phyloP scores from a whole-genome alignment of 805 yeast species.

The Metschnikowia koreensis region DNA sequence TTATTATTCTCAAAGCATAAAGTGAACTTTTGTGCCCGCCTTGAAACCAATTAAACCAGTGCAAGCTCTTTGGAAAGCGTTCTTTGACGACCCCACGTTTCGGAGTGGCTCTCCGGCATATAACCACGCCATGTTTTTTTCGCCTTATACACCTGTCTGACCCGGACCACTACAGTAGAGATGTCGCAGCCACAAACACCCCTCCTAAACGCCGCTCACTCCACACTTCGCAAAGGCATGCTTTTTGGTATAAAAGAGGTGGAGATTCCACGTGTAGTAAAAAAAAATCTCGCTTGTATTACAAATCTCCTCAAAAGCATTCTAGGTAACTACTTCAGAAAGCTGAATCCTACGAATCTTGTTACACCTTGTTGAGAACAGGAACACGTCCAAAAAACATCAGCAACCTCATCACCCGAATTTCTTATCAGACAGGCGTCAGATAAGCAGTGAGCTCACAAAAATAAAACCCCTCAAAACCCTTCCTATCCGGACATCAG shows the following conservation, averaged over 20 bases:
- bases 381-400: not conserved
- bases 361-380: too few relatives aligned
- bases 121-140: not conserved
- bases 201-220: slow-evolving; percentile 10
- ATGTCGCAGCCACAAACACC: slow-evolving; percentile 9
- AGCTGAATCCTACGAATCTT: too few relatives aligned
- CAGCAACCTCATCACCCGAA: not conserved
- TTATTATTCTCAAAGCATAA: too few relatives aligned
- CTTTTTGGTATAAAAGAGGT: slow-evolving; percentile 5
- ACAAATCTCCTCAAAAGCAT: not conserved
- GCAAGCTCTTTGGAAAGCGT: too few relatives aligned
- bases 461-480: not conserved
- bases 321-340: not conserved
- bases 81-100: slow-evolving; percentile 10
- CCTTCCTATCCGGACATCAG: slow-evolving; percentile 6
- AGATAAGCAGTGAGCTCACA: slow-evolving; percentile 5
- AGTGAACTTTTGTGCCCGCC: too few relatives aligned
- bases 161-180: slow-evolving; percentile 6
- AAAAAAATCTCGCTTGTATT: not conserved
- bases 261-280: not conserved
- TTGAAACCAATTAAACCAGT: too few relatives aligned
- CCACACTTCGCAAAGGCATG: slow-evolving; percentile 10
- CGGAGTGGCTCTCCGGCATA: slow-evolving; percentile 5
- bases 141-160: slow-evolving; percentile 5
- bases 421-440: slow-evolving; percentile 9